Evolutionary conservation across 192 early-diverging fungal species (phyloP).

Genomic region (Coemansia sp.): DNA sequence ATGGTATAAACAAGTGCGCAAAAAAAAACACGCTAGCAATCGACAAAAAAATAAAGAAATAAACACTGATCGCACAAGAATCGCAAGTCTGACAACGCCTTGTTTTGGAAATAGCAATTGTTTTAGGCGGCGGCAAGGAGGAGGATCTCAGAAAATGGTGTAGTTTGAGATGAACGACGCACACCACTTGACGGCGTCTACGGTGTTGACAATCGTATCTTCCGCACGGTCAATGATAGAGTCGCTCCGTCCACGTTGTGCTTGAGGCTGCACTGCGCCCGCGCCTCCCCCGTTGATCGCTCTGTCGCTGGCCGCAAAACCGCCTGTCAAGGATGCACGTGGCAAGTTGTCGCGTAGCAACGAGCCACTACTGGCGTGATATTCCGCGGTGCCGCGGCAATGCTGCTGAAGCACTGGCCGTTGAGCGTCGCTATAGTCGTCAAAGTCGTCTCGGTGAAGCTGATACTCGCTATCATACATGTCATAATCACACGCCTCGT

Average conservation of each 20-base stretch:
- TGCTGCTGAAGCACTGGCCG: slow-evolving; percentile 18
- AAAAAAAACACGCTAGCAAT: background rate
- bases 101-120: too few species aligned
- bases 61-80: too few species aligned
- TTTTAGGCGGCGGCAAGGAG: too few species aligned
- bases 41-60: too few species aligned
- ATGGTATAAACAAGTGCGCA: slow-evolving; percentile 5
- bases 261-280: slow-evolving; percentile 5
- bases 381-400: slow-evolving; percentile 7
- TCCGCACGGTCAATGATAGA: slow-evolving; percentile 56
- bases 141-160: slow-evolving; percentile 42
- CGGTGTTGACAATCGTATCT: slow-evolving; percentile 56
- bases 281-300: background rate
- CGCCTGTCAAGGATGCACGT: background rate
- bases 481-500: slow-evolving; percentile 27
- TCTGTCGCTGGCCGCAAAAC: background rate
- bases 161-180: slow-evolving; percentile 59
- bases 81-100: too few species aligned
- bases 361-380: background rate
- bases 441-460: slow-evolving; percentile 24
- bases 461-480: slow-evolving; percentile 38
- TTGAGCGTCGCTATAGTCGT: slow-evolving; percentile 21
- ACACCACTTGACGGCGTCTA: slow-evolving; percentile 59
- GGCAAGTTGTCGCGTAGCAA: background rate
- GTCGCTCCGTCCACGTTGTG: slow-evolving; percentile 32